Evolutionary conservation across 75 land plant species (phyloP), one percentile per base, ranked within the genome.

Genomic region (Picea glauca): DNA sequence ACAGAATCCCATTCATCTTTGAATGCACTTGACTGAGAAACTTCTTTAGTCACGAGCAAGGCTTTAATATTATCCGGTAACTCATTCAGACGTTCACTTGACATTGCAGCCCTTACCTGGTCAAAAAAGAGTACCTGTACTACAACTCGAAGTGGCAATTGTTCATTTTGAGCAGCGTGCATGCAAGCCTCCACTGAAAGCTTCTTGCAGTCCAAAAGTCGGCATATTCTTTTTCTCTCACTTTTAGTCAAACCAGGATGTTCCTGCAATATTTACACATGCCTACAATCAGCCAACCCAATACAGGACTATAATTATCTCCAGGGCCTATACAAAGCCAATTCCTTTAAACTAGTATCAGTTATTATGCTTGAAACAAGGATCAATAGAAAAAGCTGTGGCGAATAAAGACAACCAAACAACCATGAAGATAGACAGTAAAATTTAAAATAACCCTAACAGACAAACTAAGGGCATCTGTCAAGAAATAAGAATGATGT

Each of bases 121-220:
- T 95, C 95, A 74, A 89, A 89, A 87, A 87, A 91, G 57, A 93
- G 90, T 31, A 91, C 91, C 78, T 93, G 95, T 3, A 93, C 93
- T 15, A 93, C 91, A 35, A 93, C 87, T 31, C 95, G 70, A 58
- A 93, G 81, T 0, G 95, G 95, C 5, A 93, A 82, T 21, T 76
- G 26, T 70, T 93, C 95, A 62, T 93, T 93, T 58, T 91, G 91
- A 64, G 95, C 95, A 4, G 95, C 95, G 61, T 91, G 95, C 83
- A 89, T 85, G 59, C 95, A 91, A 8, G 89, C 93, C 75, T 93
- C 93, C 83, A 93, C 75, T 4, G 95, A 93, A 60, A 93, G 86
- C 78, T 91, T 93, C 74, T 87, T 90, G 86, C 95, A 93, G 81
- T 93, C 93, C 31, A 93, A 68, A 38, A 87, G 65, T 31, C 93